Base-by-base conservation (phyloP, 345 rosid genomes). In the Psidium friedrichsthalianum region DNA sequence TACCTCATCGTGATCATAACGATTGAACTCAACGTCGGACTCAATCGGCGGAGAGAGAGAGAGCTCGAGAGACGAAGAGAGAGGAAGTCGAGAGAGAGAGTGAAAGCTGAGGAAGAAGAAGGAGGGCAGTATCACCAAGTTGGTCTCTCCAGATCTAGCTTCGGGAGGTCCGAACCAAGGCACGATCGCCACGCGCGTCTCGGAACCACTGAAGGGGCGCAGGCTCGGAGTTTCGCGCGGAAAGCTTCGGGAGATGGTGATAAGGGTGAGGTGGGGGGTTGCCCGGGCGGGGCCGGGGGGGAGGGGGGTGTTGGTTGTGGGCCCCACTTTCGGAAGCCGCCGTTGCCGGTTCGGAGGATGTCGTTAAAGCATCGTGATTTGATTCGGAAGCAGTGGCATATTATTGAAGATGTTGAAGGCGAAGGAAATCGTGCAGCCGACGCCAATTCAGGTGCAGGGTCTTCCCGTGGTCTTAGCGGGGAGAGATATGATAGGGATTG, bases 251-350 rank as follows among this genome's bases (percentile, higher is more conserved):
- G 22, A 82, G n/a, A 25, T 51, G 47, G 42, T 32, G 87, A 80
- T 81, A 32, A 86, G 85, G 76, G 47, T 4, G n/a, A n/a, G n/a
- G 84, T 3, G 74, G 20, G 29, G 40, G 9, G 32, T n/a, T n/a
- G n/a, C n/a, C n/a, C n/a, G n/a, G n/a, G n/a, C n/a, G n/a, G n/a
- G n/a, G n/a, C n/a, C n/a, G n/a, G n/a, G n/a, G n/a, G n/a, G n/a
- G n/a, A n/a, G n/a, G n/a, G n/a, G n/a, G n/a, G n/a, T n/a, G n/a
- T n/a, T n/a, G n/a, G n/a, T n/a, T n/a, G n/a, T n/a, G n/a, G n/a
- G n/a, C n/a, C n/a, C n/a, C n/a, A n/a, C n/a, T n/a, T n/a, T 0
- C 95, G 99, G 99, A 96, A 96, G 82, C 98, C 99, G 0, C 97
- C 96, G 5, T 85, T 96, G 81, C 91, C 86, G 22, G 91, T 94